Conservation (phyloP, 2,329 filamentous ascomycete genomes). For the Fonsecaea monophora region DNA sequence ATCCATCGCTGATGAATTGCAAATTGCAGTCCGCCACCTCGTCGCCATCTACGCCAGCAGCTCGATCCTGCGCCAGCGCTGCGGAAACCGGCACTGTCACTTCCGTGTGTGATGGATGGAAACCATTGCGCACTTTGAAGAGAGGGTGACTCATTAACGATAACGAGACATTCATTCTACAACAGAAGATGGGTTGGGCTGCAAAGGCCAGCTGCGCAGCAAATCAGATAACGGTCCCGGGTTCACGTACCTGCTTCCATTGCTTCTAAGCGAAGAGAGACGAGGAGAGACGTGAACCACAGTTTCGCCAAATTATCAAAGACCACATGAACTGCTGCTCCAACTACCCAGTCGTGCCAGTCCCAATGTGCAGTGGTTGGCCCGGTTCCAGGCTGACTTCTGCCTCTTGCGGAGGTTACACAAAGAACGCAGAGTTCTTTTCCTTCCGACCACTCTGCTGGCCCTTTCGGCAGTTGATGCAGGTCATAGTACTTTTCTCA, state of each 20-base stretch:
- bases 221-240: not conserved
- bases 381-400: conserved; percentile 8
- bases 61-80: not conserved
- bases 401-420: conserved; percentile 15
- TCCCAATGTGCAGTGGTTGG: conserved; percentile 6
- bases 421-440: conserved; percentile 23
- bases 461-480: conserved; percentile 8
- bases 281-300: conserved; percentile 5
- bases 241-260: not conserved
- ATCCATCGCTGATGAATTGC: not conserved
- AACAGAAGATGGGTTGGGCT: conserved; percentile 3
- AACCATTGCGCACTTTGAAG: not conserved
- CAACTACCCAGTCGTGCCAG: conserved; percentile 7
- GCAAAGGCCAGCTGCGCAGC: not conserved
- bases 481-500: conserved; percentile 15
- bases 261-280: not conserved
- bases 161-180: not conserved
- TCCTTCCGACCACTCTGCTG: conserved; percentile 3
- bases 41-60: not conserved
- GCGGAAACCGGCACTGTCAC: not conserved
- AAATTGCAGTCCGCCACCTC: conserved; percentile 2
- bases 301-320: not conserved
- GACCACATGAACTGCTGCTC: conserved; percentile 19
- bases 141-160: not conserved
- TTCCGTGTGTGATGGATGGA: not conserved